phyloP scores from a whole-genome alignment of 306 rosid genomes.

The Glycine latifolia region DNA sequence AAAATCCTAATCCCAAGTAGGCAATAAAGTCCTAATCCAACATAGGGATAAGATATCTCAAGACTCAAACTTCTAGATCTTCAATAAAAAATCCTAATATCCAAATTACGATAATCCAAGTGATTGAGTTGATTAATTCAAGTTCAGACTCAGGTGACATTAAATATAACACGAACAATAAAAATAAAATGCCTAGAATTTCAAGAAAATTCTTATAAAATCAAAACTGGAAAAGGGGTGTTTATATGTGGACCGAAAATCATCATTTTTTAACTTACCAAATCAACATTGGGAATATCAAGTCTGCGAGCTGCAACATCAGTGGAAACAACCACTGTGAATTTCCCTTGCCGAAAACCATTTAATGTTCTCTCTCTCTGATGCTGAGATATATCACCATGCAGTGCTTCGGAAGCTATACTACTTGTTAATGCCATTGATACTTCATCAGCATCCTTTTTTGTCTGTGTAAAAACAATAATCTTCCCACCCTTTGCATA shows the following conservation, averaged over 20 bases:
- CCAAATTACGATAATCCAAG: slow-evolving; percentile 26
- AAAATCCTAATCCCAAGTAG: slow-evolving; percentile 1
- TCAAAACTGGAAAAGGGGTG: slow-evolving; percentile 1
- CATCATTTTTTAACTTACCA: slow-evolving; percentile 62
- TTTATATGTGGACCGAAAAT: slow-evolving; percentile 37
- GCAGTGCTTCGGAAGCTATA: slow-evolving; percentile 94
- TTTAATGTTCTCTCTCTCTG: slow-evolving; percentile 94
- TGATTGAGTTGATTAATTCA: slow-evolving; percentile 21
- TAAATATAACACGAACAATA: slow-evolving; percentile 4
- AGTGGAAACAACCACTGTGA: slow-evolving; percentile 94
- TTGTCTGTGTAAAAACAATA: slow-evolving; percentile 92
- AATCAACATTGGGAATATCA: slow-evolving; percentile 95
- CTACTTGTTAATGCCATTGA: slow-evolving; percentile 75
- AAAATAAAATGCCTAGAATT: slow-evolving; percentile 5
- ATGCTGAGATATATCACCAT: slow-evolving; percentile 97
- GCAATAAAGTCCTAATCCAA: not conserved
- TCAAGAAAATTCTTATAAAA: not conserved
- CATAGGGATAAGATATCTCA: slow-evolving; percentile 28
- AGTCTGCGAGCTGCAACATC: slow-evolving; percentile 98
- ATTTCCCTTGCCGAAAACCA: slow-evolving; percentile 96
- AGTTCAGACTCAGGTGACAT: not conserved
- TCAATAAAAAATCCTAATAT: slow-evolving; percentile 18
- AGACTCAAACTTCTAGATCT: slow-evolving; percentile 19
- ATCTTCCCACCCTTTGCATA: slow-evolving; percentile 97
- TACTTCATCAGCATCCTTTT: slow-evolving; percentile 97